These are phyloP conservation scores for Trichoderma polysporum DNA, from an alignment of 2,329 filamentous ascomycete genomes.

Conservation along the genomic window DNA sequence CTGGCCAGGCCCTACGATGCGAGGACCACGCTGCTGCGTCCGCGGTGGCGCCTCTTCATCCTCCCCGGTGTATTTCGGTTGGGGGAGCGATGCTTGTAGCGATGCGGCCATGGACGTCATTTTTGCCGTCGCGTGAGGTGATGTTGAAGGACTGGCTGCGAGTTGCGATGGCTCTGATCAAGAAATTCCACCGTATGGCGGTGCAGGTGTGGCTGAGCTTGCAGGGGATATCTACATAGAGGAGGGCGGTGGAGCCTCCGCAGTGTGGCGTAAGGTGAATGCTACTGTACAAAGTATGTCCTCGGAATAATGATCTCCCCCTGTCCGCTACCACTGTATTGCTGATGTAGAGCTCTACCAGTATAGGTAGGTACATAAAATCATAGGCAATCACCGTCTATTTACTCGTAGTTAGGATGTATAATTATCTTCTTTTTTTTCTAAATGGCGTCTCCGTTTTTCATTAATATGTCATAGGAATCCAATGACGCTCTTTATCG, in stretches of 20 bases:
- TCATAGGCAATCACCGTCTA: neutral
- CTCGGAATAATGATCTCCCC: conserved; percentile 4
- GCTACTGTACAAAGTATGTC: neutral
- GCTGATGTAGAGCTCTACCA: neutral
- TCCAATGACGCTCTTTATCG: conserved; percentile 5
- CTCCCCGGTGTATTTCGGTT: conserved; percentile 87
- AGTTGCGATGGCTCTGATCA: conserved; percentile 11
- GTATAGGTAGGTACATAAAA: neutral
- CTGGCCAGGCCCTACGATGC: conserved; percentile 76
- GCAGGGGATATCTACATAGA: neutral
- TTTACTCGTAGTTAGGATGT: neutral
- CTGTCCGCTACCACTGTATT: neutral
- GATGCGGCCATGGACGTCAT: conserved; percentile 71
- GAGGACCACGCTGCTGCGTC: conserved; percentile 73
- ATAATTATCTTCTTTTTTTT: neutral
- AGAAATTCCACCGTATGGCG: conserved; percentile 37
- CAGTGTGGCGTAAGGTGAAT: neutral
- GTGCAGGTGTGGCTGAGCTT: conserved; percentile 21
- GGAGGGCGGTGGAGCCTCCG: neutral
- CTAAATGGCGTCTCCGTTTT: neutral
- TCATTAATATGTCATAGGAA: conserved; percentile 27
- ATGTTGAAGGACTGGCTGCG: conserved; percentile 18
- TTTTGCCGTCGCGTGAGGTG: conserved; percentile 25
- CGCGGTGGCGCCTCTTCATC: conserved; percentile 76
- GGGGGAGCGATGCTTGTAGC: conserved; percentile 77